Base-by-base conservation (phyloP, 106 monocot genomes). In the Triglochin maritima region DNA sequence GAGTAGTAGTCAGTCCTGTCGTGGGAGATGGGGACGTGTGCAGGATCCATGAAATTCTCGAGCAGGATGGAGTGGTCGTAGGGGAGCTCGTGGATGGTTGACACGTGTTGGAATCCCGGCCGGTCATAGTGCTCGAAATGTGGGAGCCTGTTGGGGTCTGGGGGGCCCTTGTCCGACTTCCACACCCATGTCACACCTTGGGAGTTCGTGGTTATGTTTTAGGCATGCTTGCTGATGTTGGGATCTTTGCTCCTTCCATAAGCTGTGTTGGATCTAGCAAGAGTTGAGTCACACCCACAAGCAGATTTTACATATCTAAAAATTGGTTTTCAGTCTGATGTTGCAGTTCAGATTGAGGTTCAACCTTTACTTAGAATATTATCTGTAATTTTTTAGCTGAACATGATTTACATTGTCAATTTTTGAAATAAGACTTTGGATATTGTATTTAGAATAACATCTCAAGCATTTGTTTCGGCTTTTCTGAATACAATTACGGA, bases 31-130 rank as follows among this genome's bases (percentile, higher is more conserved):
- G 95, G 90, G 51, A 96, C 95, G 47, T 96, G 95, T 10, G 95
- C 95, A 0, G 95, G 95, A 59, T 96, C 95, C 95, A 96, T 96
- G 72, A 96, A 84, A 74, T 96, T 96, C 59, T 96, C 95, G 9
- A 96, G 77, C 43, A 96, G 82, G 56, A 96, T 84, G 52, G 95
- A 96, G 81, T 96, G 90, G 68, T 91, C 95, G 56, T 96, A 96
- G 43, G 95, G 90, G 67, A 96, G 90, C 68, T 96, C 95, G 62
- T 96, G 95, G 77, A 88, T 82, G 42, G 81, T 84, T n/a, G 95
- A 96, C 0, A 76, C 4, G 67, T 96, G 90, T 16, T 47, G 49
- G 82, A 96, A 96, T 13, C 86, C 88, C 2, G 85, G 85, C 49
- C 62, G 54, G 11, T 79, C 85, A 43, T 86, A 96, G 76, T 87